Conservation (phyloP, 2,329 filamentous ascomycete genomes). For the Ceratocystis harringtonii region DNA sequence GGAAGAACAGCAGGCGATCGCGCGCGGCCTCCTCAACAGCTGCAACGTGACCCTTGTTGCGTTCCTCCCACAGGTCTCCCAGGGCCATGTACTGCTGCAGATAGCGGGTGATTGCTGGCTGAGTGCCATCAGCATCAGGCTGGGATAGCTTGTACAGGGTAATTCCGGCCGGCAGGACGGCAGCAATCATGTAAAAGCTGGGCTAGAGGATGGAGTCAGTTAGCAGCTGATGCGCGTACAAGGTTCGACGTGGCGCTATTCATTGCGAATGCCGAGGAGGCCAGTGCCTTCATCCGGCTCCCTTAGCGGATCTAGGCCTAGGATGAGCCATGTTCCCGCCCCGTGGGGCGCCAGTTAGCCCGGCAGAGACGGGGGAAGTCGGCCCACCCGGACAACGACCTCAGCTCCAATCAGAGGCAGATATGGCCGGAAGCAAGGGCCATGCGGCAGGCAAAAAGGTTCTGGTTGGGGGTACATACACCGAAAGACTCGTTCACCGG, state of each 20-base stretch:
- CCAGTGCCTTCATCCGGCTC: neutral
- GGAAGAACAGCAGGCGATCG: slow-evolving; percentile 41
- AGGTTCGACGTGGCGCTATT: no score
- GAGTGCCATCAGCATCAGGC: slow-evolving; percentile 35
- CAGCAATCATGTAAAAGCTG: slow-evolving; percentile 34
- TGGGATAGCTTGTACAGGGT: slow-evolving; percentile 36
- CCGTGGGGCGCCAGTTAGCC: neutral
- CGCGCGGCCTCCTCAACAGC: slow-evolving; percentile 40
- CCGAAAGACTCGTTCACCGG: slow-evolving; percentile 40
- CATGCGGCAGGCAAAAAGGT: neutral
- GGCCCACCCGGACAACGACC: no score
- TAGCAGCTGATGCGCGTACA: neutral
- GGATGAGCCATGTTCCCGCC: neutral
- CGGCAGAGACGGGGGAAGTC: neutral
- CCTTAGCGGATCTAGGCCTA: neutral
- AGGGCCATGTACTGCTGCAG: slow-evolving; percentile 34
- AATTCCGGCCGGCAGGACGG: slow-evolving; percentile 31
- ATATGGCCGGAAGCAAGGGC: neutral
- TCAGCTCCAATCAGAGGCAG: neutral
- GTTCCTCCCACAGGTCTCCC: slow-evolving; percentile 34
- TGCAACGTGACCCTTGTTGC: slow-evolving; percentile 38
- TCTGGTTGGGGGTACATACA: slow-evolving; percentile 29
- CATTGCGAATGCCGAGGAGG: no score
- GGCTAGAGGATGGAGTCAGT: slow-evolving; percentile 25
- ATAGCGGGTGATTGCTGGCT: slow-evolving; percentile 32